phyloP scores from a whole-genome alignment of 2,329 filamentous ascomycete genomes.

The Pyrenochaeta sp. region DNA sequence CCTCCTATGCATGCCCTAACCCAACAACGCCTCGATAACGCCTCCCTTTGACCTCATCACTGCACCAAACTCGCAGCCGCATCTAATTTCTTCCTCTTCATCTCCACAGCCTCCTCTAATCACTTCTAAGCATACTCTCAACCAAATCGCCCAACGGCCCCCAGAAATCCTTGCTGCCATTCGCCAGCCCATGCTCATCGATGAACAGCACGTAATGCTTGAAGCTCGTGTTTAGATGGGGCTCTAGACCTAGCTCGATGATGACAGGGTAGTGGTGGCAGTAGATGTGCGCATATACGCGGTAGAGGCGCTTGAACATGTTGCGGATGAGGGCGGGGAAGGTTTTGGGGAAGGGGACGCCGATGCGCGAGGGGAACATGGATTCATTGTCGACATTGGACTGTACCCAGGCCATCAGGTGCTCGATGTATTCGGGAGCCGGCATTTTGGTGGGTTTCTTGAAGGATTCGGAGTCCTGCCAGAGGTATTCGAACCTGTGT shows the following conservation, averaged over 20 bases:
- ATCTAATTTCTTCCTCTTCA: background rate
- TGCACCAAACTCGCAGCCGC: too few species aligned
- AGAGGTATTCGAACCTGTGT: constrained; percentile 92
- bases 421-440: constrained; percentile 95
- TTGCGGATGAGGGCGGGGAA: constrained; percentile 94
- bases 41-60: background rate
- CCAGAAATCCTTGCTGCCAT: constrained; percentile 92
- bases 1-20: constrained; percentile 3
- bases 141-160: constrained; percentile 94
- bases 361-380: constrained; percentile 93
- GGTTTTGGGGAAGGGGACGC: constrained; percentile 90
- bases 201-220: constrained; percentile 99
- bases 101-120: constrained; percentile 57
- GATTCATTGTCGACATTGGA: constrained; percentile 93
- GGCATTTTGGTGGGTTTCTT: constrained; percentile 98
- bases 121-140: constrained; percentile 96
- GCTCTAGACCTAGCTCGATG: constrained; percentile 91
- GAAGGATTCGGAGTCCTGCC: constrained; percentile 95
- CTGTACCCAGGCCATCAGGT: constrained; percentile 97
- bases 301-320: constrained; percentile 99
- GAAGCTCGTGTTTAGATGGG: constrained; percentile 98
- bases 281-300: constrained; percentile 97
- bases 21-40: constrained; percentile 6
- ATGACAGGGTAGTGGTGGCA: constrained; percentile 98
- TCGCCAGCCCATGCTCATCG: constrained; percentile 92